Evolutionary conservation across 495 filamentous ascomycete species (phyloP).

Genomic region (Penicillium simplicissimum): DNA sequence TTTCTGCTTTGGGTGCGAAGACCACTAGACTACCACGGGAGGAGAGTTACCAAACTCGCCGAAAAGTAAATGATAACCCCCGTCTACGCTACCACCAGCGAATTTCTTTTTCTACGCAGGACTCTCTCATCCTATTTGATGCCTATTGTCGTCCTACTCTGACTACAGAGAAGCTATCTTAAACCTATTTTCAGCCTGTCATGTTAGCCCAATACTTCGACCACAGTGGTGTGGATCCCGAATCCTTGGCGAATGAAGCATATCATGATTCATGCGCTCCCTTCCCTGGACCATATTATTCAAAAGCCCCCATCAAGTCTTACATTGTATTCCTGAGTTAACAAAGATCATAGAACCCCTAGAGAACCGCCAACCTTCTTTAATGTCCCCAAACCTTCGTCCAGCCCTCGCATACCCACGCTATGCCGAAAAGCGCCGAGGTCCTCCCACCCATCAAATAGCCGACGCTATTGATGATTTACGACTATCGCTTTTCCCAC

Average conservation of each 20-base stretch:
- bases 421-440: conserved; percentile 9
- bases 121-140: too few species aligned
- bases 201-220: background rate
- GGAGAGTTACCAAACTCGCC: too few species aligned
- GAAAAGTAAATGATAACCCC: too few species aligned
- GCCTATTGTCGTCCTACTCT: too few species aligned
- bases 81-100: too few species aligned
- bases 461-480: background rate
- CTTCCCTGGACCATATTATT: background rate
- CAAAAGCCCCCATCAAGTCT: background rate
- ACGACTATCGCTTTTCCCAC: background rate
- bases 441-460: background rate
- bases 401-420: conserved; percentile 2
- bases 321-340: background rate
- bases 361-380: background rate
- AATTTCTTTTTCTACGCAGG: too few species aligned
- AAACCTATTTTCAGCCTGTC: background rate
- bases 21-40: too few species aligned
- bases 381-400: background rate
- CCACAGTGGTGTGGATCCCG: too few species aligned
- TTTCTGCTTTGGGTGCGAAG: too few species aligned
- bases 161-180: too few species aligned
- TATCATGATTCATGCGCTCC: background rate
- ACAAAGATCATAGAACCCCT: background rate
- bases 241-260: background rate